These are phyloP conservation scores for Pseudogymnoascus sp. DNA, from an alignment of 2,329 filamentous ascomycete species.

Conservation along the genomic window DNA sequence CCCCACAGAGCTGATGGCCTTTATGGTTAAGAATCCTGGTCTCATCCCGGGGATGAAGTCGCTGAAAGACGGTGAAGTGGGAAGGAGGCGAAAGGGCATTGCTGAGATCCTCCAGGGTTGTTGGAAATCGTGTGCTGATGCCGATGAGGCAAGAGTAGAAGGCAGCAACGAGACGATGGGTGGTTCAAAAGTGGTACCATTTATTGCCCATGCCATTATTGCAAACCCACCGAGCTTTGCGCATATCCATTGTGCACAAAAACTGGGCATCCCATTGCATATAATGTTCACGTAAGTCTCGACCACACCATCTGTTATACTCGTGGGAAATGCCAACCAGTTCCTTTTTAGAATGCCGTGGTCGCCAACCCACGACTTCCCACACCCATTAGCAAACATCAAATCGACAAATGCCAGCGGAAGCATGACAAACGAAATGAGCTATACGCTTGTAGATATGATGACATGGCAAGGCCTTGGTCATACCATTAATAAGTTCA, in stretches of 20 bases:
- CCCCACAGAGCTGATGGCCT: conserved; percentile 67
- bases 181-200: conserved; percentile 31
- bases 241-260: conserved; percentile 63
- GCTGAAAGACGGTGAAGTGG: conserved; percentile 65
- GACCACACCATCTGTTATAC: conserved; percentile 8
- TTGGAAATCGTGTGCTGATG: conserved; percentile 75
- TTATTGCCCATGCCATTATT: conserved; percentile 71
- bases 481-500: conserved; percentile 83
- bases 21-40: conserved; percentile 83
- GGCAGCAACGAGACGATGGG: conserved; percentile 13
- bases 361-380: conserved; percentile 57
- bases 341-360: conserved; percentile 46
- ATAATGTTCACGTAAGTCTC: conserved; percentile 72
- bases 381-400: conserved; percentile 58
- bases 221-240: conserved; percentile 67
- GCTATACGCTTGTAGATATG: conserved; percentile 61
- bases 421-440: conserved; percentile 57
- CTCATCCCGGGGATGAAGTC: conserved; percentile 73
- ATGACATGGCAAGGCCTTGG: conserved; percentile 72
- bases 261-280: conserved; percentile 60
- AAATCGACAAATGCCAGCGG: conserved; percentile 52
- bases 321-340: background rate
- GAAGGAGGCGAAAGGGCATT: conserved; percentile 62
- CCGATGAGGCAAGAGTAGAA: conserved; percentile 49
- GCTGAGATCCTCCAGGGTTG: conserved; percentile 68